A percentile compares a stretch with the other conserved stretches of the same genome.
Conservation (phyloP, 441 rosid genomes). For the Jatropha multifida region DNA sequence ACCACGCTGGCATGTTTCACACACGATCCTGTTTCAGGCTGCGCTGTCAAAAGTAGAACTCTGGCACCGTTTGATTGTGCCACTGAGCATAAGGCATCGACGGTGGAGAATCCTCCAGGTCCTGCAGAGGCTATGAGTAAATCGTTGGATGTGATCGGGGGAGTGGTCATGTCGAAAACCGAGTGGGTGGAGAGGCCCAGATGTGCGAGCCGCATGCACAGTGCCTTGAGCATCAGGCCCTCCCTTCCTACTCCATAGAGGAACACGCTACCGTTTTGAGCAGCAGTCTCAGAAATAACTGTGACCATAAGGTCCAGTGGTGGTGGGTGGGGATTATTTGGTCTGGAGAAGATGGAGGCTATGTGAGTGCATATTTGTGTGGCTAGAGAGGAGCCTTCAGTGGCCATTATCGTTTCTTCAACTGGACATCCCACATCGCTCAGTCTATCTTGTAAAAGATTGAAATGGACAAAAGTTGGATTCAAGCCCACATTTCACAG, state of each 20-base stretch:
- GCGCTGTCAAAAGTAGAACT: slow-evolving; percentile 64
- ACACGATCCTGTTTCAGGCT: slow-evolving; percentile 60
- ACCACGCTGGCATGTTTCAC: slow-evolving; percentile 64
- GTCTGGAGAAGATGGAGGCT: slow-evolving; percentile 1
- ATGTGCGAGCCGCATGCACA: slow-evolving; percentile 82
- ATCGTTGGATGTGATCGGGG: slow-evolving; percentile 62
- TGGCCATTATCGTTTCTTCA: slow-evolving; percentile 30
- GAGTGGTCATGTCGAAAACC: slow-evolving; percentile 83
- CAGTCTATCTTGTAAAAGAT: not conserved
- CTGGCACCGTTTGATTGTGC: slow-evolving; percentile 58
- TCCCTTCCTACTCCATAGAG: slow-evolving; percentile 88
- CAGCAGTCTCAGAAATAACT: slow-evolving; percentile 44
- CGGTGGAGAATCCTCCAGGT: slow-evolving; percentile 83
- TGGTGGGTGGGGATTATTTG: slow-evolving; percentile 40
- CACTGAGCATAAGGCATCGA: slow-evolving; percentile 72
- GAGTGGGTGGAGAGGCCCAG: slow-evolving; percentile 75
- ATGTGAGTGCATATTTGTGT: slow-evolving; percentile 21
- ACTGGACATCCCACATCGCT: not conserved
- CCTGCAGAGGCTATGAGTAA: slow-evolving; percentile 84
- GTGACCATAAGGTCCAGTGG: slow-evolving; percentile 51
- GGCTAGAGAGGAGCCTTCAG: slow-evolving; percentile 35
- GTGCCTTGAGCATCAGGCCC: slow-evolving; percentile 79
- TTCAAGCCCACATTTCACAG: too few species aligned
- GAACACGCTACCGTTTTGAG: slow-evolving; percentile 50
- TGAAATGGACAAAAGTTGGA: not conserved